Conservation (phyloP, 1,284 basidiomycete species). For the Ganoderma sp. region DNA sequence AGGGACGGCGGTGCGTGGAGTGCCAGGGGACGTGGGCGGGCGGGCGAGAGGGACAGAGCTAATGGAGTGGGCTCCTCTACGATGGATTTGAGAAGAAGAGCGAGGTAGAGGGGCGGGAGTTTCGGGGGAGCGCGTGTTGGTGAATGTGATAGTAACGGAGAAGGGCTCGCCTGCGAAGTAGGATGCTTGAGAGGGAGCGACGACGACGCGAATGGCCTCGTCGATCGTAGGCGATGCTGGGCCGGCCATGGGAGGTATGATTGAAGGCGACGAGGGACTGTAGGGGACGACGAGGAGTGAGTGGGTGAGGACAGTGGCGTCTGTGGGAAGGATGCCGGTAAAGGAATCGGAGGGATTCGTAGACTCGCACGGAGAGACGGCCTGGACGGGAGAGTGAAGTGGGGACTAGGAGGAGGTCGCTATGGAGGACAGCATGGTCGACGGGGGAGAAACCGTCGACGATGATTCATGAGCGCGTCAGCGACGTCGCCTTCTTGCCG, state of each 20-base stretch:
- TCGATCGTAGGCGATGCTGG: constrained; percentile 27
- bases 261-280: background rate
- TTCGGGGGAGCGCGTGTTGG: constrained; percentile 69
- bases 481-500: constrained; percentile 10
- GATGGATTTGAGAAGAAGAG: constrained; percentile 53
- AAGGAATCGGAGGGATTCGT: background rate
- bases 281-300: background rate
- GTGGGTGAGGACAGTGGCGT: constrained; percentile 4
- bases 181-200: constrained; percentile 82
- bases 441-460: background rate
- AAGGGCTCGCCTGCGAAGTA: constrained; percentile 94
- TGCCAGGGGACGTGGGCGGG: constrained; percentile 80
- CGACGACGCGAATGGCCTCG: constrained; percentile 62
- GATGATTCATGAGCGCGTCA: constrained; percentile 13
- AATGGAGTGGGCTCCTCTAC: constrained; percentile 73
- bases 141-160: constrained; percentile 84
- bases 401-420: constrained; percentile 6
- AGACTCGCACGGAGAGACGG: constrained; percentile 2
- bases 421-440: constrained; percentile 17
- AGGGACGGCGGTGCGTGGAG: constrained; percentile 52
- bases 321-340: constrained; percentile 16
- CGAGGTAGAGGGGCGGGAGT: constrained; percentile 30
- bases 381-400: background rate
- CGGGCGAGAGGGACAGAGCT: constrained; percentile 75
- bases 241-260: constrained; percentile 23